Evolutionary conservation across 2,329 filamentous ascomycete genomes (phyloP).

Genomic region (Pseudogymnoascus sp.): DNA sequence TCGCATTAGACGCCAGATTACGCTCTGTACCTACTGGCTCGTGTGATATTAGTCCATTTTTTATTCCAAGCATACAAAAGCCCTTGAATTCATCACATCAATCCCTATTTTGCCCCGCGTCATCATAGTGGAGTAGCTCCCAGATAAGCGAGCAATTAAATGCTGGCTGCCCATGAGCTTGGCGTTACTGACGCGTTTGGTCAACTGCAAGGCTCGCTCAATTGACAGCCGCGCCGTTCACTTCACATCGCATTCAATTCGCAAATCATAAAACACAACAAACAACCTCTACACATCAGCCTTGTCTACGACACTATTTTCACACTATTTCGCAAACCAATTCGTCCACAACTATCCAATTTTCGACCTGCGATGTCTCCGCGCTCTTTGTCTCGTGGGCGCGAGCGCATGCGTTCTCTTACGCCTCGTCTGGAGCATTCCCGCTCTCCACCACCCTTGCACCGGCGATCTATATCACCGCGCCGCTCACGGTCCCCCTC

Average conservation of each 20-base stretch:
- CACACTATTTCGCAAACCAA: neutral
- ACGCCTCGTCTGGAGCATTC: slow-evolving; percentile 10
- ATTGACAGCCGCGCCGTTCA: neutral
- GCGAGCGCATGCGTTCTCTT: slow-evolving; percentile 8
- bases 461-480: slow-evolving; percentile 30
- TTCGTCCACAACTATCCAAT: neutral
- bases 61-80: slow-evolving; percentile 17
- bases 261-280: neutral
- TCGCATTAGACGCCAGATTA: neutral
- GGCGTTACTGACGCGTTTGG: slow-evolving; percentile 13
- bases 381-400: slow-evolving; percentile 12
- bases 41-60: neutral
- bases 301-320: neutral
- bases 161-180: slow-evolving; percentile 23
- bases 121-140: slow-evolving; percentile 23
- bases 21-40: neutral
- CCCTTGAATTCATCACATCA: slow-evolving; percentile 21
- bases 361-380: slow-evolving; percentile 7
- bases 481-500: slow-evolving; percentile 24
- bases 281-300: neutral
- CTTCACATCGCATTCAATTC: neutral
- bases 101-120: slow-evolving; percentile 21
- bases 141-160: slow-evolving; percentile 15
- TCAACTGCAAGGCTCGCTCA: neutral
- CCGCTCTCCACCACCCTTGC: slow-evolving; percentile 10